Base-by-base conservation (phyloP, 345 rosid species). In the Acer campestre region DNA sequence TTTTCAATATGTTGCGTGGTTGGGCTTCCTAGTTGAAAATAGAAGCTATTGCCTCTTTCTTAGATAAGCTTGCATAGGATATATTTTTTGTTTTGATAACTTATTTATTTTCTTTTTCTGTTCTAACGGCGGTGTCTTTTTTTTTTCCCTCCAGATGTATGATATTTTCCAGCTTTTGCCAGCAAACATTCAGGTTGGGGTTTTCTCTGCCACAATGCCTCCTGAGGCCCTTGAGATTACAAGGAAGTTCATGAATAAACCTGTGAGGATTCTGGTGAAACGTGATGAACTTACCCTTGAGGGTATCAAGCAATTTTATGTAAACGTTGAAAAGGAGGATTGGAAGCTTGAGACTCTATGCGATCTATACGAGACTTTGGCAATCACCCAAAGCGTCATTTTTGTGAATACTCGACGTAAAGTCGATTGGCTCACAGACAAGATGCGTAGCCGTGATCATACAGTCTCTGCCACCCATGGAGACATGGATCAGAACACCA, bases 141-240 rank as follows among this genome's bases (percentile, higher is more conserved):
- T 23, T 61, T 17, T 77, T 25, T 25, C 1, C 2, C 31, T 40
- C 31, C 85, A 86, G 87, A 86, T 84, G 71, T 84, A 86, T 76
- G 87, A 86, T 71, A 82, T 84, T 62, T 86, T 84, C 79, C 89
- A 84, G 83, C 77, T 82, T 75, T 68, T 86, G 64, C 89, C 86
- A 27, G 65, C 87, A 49, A 82, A 84, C 71, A 81, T 84, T 74
- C 87, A 82, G 70, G 85, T 84, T 35, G 87, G 87, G 16, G 87
- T 84, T n/a, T 84, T 86, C 84, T 86, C 89, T 61, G 89, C 89
- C 13, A 86, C 89, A 38, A 82, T 86, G 86, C 90, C 86, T n/a
- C 86, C 88, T 10, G 88, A 85, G 77, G 90, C 88, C 40, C 89
- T 87, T 64, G 89, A 86, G 74, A 84, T 86, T 70, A 86, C 89